Conservation (phyloP, 768 basidiomycete genomes). For the Termitomyces sp. region DNA sequence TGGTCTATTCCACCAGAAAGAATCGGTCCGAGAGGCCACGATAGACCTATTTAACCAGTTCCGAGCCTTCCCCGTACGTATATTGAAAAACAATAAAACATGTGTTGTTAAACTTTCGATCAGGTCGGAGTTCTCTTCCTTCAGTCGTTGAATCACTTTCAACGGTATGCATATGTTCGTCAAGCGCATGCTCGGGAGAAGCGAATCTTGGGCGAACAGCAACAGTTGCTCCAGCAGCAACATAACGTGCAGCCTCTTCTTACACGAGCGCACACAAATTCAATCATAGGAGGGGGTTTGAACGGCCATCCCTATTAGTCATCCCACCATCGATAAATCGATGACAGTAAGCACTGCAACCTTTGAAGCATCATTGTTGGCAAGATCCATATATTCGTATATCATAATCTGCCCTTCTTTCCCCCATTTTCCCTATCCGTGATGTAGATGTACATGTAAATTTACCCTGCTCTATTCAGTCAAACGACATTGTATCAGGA, state of each 20-base stretch:
- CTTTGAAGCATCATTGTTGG: background rate
- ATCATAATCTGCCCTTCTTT: background rate
- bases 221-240: conserved; percentile 19
- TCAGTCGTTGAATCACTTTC: conserved; percentile 81
- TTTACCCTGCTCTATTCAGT: background rate
- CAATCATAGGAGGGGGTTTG: conserved; percentile 14
- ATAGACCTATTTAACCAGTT: conserved; percentile 83
- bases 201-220: conserved; percentile 22
- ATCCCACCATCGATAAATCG: background rate
- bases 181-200: conserved; percentile 68
- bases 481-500: background rate
- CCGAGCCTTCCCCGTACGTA: conserved; percentile 66
- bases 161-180: conserved; percentile 81
- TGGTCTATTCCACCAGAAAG: conserved; percentile 84
- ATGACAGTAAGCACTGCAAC: background rate
- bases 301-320: background rate
- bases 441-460: background rate
- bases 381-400: background rate
- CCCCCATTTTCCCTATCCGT: background rate
- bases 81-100: conserved; percentile 1
- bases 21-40: conserved; percentile 69
- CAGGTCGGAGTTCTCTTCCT: conserved; percentile 79
- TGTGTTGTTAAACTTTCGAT: background rate
- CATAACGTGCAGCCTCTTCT: conserved; percentile 14
- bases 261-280: conserved; percentile 27